Percentiles rank a stretch among this genome's conserved stretches.
Conservation (phyloP, 306 rosid genomes). For the Corylus americana region DNA sequence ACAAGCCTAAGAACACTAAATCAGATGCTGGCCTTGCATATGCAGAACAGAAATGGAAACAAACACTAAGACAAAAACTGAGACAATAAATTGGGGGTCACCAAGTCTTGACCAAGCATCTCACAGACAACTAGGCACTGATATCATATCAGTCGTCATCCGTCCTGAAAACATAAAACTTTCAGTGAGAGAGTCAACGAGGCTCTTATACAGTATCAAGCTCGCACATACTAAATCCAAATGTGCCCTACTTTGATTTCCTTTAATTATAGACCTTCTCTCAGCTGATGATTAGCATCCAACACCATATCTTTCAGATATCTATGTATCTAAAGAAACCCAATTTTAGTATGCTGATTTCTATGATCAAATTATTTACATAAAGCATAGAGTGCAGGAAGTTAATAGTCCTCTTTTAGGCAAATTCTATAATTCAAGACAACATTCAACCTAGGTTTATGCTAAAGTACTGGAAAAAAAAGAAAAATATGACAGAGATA, state of each 20-base stretch:
- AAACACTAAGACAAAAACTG: neutral
- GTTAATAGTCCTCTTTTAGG: neutral
- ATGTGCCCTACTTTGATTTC: neutral
- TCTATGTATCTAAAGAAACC: neutral
- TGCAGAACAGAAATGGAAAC: neutral
- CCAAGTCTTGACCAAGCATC: neutral
- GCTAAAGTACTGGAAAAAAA: neutral
- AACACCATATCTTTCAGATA: neutral
- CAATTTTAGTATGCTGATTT: neutral
- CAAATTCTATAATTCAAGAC: neutral
- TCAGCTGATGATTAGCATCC: neutral
- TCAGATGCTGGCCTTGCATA: neutral
- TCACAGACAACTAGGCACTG: neutral
- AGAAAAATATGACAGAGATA: neutral
- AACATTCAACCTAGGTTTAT: neutral
- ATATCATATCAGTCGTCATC: neutral
- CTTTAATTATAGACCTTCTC: neutral
- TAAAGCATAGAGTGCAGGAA: neutral
- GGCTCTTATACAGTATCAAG: neutral
- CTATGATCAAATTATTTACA: neutral
- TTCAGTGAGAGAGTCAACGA: neutral
- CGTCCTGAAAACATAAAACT: neutral
- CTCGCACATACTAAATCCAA: neutral
- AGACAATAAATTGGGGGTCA: neutral
- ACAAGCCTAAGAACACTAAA: no score